Evolutionary conservation across 805 yeast species (phyloP).

Genomic region (Pichia deserticola): DNA sequence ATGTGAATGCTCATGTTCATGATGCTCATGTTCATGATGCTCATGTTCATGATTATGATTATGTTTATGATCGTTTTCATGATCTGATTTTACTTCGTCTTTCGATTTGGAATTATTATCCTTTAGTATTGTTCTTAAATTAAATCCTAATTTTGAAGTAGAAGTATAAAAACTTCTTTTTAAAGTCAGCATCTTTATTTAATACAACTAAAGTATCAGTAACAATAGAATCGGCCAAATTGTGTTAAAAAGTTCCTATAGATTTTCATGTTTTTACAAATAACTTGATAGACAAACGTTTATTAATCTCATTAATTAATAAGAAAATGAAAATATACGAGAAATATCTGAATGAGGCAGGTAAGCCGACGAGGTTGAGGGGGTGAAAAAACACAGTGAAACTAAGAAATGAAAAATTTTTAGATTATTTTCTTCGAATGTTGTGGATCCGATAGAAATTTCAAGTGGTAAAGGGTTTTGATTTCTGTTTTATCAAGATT

Average conservation of each 20-base stretch:
- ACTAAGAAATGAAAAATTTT: no score
- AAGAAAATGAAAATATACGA: no score
- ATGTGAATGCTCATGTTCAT: constrained; percentile 5
- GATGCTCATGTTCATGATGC: neutral
- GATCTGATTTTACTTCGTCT: no score
- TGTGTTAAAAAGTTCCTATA: no score
- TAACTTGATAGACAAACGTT: no score
- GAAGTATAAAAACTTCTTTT: neutral
- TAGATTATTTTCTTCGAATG: no score
- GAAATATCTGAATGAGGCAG: neutral
- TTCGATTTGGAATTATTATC: neutral
- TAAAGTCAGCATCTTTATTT: neutral
- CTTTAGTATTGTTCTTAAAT: neutral
- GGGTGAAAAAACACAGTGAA: neutral
- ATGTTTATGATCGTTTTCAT: neutral
- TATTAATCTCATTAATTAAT: no score
- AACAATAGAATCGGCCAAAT: no score
- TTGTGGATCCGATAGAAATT: no score
- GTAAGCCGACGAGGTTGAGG: neutral
- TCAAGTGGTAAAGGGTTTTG: no score
- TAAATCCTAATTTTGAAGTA: neutral
- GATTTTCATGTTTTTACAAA: no score
- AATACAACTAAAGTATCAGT: neutral
- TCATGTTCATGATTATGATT: neutral
- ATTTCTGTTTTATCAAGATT: no score